A percentile compares a stretch with the other conserved stretches of the same genome.
phyloP scores from a whole-genome alignment of 2,329 filamentous ascomycete genomes.

The Fusarium sp. region DNA sequence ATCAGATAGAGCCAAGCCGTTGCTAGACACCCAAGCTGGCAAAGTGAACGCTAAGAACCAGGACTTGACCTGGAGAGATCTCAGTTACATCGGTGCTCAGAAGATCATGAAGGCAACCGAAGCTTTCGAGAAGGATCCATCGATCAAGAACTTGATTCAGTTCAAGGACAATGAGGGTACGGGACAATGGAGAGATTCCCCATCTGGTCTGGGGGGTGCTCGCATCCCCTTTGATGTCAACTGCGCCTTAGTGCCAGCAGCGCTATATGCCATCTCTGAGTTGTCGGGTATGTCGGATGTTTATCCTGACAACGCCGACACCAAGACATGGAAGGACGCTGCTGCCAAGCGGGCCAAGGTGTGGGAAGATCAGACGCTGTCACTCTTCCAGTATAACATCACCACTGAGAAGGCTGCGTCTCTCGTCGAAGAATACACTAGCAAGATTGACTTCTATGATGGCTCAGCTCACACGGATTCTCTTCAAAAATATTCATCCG shows the following conservation, averaged over 20 bases:
- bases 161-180: slow-evolving; percentile 66
- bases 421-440: slow-evolving; percentile 62
- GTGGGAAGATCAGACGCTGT: slow-evolving; percentile 72
- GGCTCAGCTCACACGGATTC: slow-evolving; percentile 57
- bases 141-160: slow-evolving; percentile 66
- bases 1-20: slow-evolving; percentile 51
- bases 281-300: slow-evolving; percentile 61
- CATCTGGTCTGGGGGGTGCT: slow-evolving; percentile 70
- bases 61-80: slow-evolving; percentile 64
- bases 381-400: slow-evolving; percentile 65
- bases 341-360: slow-evolving; percentile 66
- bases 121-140: slow-evolving; percentile 66
- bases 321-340: slow-evolving; percentile 55
- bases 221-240: slow-evolving; percentile 76
- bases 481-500: slow-evolving; percentile 49
- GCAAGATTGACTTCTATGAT: slow-evolving; percentile 54
- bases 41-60: slow-evolving; percentile 61
- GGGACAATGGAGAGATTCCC: slow-evolving; percentile 74
- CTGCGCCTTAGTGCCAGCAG: slow-evolving; percentile 71
- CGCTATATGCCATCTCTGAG: slow-evolving; percentile 67
- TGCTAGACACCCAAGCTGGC: slow-evolving; percentile 58
- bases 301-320: slow-evolving; percentile 56
- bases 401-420: slow-evolving; percentile 56
- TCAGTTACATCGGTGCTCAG: slow-evolving; percentile 65
- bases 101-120: slow-evolving; percentile 69